Evolutionary conservation across 148 eudicot genomes (phyloP).

Genomic region (Rhododendron ferrugineum): DNA sequence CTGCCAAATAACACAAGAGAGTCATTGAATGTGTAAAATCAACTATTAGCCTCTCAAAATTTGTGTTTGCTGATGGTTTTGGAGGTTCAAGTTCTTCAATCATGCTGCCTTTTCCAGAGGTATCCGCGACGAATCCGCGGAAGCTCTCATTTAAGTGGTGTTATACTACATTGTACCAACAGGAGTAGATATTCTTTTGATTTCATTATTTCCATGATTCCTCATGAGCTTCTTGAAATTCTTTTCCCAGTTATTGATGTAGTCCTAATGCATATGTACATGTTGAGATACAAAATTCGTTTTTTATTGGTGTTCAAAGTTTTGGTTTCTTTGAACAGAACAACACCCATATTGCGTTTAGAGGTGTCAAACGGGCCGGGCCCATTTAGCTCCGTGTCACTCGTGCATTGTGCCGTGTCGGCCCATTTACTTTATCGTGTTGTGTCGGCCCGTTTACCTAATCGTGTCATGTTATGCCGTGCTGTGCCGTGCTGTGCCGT

Average conservation of each 20-base stretch:
- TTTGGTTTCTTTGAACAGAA: background rate
- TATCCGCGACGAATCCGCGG: background rate
- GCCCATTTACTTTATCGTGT: too few relatives aligned
- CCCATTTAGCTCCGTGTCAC: too few relatives aligned
- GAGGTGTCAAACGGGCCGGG: too few relatives aligned
- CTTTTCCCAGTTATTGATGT: background rate
- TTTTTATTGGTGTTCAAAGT: background rate
- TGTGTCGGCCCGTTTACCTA: too few relatives aligned
- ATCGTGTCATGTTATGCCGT: too few relatives aligned
- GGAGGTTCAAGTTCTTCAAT: background rate
- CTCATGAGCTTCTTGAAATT: background rate
- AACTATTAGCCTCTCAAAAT: background rate
- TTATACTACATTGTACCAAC: background rate
- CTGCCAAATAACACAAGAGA: constrained; percentile 15
- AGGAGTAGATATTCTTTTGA: background rate
- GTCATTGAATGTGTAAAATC: constrained; percentile 26
- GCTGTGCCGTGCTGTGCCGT: too few relatives aligned
- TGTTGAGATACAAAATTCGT: background rate
- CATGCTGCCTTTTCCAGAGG: background rate
- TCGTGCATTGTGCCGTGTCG: too few relatives aligned
- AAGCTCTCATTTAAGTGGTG: background rate
- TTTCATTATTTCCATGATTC: background rate
- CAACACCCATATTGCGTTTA: too few relatives aligned
- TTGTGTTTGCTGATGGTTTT: background rate
- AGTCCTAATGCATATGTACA: background rate